Base-by-base conservation (phyloP, 129 eudicot species). In the Daucus carota region DNA sequence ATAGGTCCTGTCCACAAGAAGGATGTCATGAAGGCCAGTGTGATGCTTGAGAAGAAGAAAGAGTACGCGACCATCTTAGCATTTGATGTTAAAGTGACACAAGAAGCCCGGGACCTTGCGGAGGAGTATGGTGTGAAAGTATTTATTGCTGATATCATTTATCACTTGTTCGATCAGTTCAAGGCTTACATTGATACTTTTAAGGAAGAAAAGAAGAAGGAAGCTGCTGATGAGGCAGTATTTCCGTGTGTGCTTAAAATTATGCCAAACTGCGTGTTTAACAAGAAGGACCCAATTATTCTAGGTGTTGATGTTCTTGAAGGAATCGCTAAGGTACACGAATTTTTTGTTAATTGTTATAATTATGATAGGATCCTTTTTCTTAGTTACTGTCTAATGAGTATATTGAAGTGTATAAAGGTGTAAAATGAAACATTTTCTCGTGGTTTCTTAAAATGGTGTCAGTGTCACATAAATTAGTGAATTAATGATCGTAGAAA, bases 1-100 rank as follows among this genome's bases (percentile, higher is more conserved):
- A 91, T 93, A 43, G 98, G 98, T 41, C 98, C 98, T n/a, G 97
- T 93, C 11, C 98, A 93, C 46, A 93, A 91, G 68, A 93, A 93
- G 76, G 97, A 93, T 85, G 96, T 93, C 48, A 90, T 93, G 98
- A 93, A 86, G 75, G 96, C 98, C 20, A 86, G 98, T 83, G 98
- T 90, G 43, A 93, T 93, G 98, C 89, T 93, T 59, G 97, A 93
- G 80, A 93, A 93, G 89, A 87, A 79, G 76, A 93, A 93, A 76
- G 97, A 93, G 81, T 90, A 44, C 59, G 96, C 96, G 14, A 86
- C 97, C 57, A 93, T 93, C 33, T 75, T 93, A 79, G 98, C 98
- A 38, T 93, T 93, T 78, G 96, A 93, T 83, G 98, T 93, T 42
- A 94, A 86, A 83, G 98, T 94, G 74, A 89, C 98, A 32, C 89